A percentile compares a stretch with the other conserved stretches of the same genome.
These are phyloP conservation scores for Colletotrichum eleusines DNA, from an alignment of 2,329 filamentous ascomycete species.

Conservation along the genomic window DNA sequence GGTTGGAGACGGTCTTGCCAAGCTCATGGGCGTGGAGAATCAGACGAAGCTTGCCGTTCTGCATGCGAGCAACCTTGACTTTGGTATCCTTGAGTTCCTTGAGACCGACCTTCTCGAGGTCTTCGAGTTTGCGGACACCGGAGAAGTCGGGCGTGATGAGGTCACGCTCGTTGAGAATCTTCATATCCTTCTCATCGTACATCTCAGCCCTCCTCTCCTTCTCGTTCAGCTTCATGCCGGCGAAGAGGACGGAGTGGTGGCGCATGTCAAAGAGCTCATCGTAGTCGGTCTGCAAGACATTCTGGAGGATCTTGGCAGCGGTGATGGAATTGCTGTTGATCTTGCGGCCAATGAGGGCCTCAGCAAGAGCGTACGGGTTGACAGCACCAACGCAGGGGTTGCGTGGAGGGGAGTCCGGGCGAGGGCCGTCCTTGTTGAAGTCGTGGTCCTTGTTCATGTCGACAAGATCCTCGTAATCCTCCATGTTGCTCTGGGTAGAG, in stretches of 20 bases:
- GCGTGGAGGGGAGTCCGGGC: constrained; percentile 54
- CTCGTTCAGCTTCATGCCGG: constrained; percentile 56
- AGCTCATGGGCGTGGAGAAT: constrained; percentile 52
- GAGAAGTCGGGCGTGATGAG: constrained; percentile 59
- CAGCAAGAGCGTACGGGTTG: constrained; percentile 60
- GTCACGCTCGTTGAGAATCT: constrained; percentile 57
- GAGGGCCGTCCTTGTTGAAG: constrained; percentile 44
- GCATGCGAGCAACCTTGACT: constrained; percentile 57
- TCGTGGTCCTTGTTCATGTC: constrained; percentile 46
- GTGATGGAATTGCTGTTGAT: constrained; percentile 53
- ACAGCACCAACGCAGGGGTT: constrained; percentile 54
- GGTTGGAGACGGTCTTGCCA: constrained; percentile 54
- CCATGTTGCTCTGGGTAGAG: constrained; percentile 45
- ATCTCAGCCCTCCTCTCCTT: constrained; percentile 53
- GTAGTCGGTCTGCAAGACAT: constrained; percentile 60
- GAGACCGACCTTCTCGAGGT: constrained; percentile 56
- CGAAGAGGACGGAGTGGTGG: constrained; percentile 56
- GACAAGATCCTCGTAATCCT: constrained; percentile 52
- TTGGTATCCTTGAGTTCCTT: constrained; percentile 52
- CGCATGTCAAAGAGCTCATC: constrained; percentile 62
- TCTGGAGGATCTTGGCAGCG: constrained; percentile 53
- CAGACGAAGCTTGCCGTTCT: constrained; percentile 59
- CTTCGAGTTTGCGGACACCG: constrained; percentile 52
- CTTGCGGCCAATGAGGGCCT: constrained; percentile 57
- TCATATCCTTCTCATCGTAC: constrained; percentile 54